Conservation (phyloP, 768 basidiomycete genomes). For the Steccherinum ochraceum region DNA sequence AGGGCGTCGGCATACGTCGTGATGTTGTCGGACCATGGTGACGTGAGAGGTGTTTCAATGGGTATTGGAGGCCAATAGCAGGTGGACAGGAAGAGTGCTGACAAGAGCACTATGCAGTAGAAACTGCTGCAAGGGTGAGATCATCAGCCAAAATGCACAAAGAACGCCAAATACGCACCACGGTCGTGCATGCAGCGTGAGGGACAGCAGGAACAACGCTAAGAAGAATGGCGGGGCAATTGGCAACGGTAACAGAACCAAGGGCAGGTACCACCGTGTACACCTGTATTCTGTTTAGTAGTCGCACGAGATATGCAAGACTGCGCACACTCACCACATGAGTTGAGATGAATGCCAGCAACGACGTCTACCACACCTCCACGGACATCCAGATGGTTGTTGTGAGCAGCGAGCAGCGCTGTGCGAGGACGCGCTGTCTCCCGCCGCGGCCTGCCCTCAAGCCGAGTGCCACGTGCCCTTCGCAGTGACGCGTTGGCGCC, state of each 20-base stretch:
- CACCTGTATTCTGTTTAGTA: conserved; percentile 44
- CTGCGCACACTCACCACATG: conserved; percentile 50
- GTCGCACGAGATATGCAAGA: background rate
- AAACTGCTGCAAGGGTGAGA: conserved; percentile 43
- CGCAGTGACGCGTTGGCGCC: background rate
- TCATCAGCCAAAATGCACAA: conserved; percentile 2
- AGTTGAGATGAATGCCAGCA: background rate
- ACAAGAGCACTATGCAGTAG: conserved; percentile 79
- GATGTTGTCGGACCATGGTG: conserved; percentile 63
- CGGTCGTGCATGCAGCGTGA: conserved; percentile 76
- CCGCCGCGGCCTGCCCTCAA: conserved; percentile 11
- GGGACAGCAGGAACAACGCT: conserved; percentile 66
- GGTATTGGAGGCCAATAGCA: conserved; percentile 88
- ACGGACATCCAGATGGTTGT: background rate
- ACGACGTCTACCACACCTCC: background rate
- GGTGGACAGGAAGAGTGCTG: conserved; percentile 79
- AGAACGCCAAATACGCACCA: conserved; percentile 47
- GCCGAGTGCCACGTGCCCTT: conserved; percentile 7
- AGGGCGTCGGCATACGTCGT: conserved; percentile 70
- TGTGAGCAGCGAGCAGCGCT: background rate
- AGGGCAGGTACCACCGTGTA: conserved; percentile 79
- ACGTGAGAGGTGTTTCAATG: conserved; percentile 51
- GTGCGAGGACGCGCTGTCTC: conserved; percentile 4
- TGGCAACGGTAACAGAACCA: conserved; percentile 71
- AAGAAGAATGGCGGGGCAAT: conserved; percentile 79